These are phyloP conservation scores for Grosmannia serpens DNA, from an alignment of 2,329 filamentous ascomycete genomes.

Conservation along the genomic window DNA sequence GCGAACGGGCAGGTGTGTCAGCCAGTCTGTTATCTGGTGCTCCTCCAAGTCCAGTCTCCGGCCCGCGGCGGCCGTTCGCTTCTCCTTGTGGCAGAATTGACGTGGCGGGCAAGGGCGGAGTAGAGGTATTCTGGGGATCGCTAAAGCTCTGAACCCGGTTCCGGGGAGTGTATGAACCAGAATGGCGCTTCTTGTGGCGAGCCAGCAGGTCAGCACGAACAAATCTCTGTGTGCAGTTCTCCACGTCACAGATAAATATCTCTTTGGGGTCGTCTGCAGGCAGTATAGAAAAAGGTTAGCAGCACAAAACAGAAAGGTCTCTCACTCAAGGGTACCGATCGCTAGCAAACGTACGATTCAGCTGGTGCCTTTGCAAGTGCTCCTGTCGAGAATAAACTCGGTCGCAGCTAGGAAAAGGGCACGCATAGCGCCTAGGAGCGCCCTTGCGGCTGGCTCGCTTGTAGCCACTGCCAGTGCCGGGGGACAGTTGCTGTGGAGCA, in stretches of 20 bases:
- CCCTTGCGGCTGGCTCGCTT: constrained; percentile 41
- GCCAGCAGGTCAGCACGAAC: constrained; percentile 68
- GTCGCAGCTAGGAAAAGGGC: constrained; percentile 59
- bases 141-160: constrained; percentile 39
- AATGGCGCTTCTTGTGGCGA: constrained; percentile 55
- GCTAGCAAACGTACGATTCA: constrained; percentile 49
- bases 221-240: constrained; percentile 64
- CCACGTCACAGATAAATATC: constrained; percentile 66
- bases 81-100: neutral
- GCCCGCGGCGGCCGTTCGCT: no score
- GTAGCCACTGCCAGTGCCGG: constrained; percentile 20
- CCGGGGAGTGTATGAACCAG: constrained; percentile 37
- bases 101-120: neutral
- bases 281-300: constrained; percentile 5
- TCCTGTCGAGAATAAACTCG: constrained; percentile 74
- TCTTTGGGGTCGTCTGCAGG: constrained; percentile 62
- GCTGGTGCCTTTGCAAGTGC: constrained; percentile 69
- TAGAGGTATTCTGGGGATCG: constrained; percentile 18
- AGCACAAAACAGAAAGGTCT: constrained; percentile 3
- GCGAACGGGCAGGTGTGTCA: neutral
- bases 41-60: neutral
- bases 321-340: no score
- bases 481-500: constrained; percentile 5
- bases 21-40: neutral
- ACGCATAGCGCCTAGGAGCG: constrained; percentile 43